Evolutionary conservation across 2,329 filamentous ascomycete genomes (phyloP).

Genomic region (Exophiala spinifera): DNA sequence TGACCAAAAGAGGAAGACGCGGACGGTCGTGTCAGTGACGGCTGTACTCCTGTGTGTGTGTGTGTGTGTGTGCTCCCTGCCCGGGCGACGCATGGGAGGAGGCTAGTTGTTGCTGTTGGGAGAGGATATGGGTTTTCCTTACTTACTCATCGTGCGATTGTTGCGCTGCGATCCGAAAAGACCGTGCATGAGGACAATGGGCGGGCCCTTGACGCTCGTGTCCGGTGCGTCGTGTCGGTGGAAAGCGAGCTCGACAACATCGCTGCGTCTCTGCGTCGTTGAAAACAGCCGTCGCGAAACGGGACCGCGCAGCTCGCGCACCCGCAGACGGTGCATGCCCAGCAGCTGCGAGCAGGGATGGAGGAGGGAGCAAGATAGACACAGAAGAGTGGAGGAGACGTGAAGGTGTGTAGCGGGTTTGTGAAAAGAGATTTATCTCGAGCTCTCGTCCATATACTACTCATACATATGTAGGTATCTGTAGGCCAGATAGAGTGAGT

Average conservation of each 20-base stretch:
- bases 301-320: not conserved
- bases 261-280: constrained; percentile 6
- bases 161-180: constrained; percentile 87
- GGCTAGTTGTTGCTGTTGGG: too few species aligned
- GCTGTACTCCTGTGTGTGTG: too few species aligned
- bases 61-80: too few species aligned
- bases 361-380: not conserved
- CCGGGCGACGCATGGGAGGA: too few species aligned
- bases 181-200: constrained; percentile 87
- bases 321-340: constrained; percentile 6
- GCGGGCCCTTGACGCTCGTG: constrained; percentile 39
- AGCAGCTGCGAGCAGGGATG: not conserved
- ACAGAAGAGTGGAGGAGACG: not conserved
- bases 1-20: too few species aligned
- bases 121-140: constrained; percentile 40
- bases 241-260: constrained; percentile 27
- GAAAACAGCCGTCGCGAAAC: constrained; percentile 18
- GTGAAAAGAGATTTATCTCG: not conserved
- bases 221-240: constrained; percentile 26
- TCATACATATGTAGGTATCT: too few species aligned
- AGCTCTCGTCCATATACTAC: not conserved
- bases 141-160: constrained; percentile 93
- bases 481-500: too few species aligned
- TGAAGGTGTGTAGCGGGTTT: too few species aligned
- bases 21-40: not conserved